Evolutionary conservation across 2,329 filamentous ascomycete species (phyloP).

Genomic region (Ophiocordyceps camponoti-leonardi): DNA sequence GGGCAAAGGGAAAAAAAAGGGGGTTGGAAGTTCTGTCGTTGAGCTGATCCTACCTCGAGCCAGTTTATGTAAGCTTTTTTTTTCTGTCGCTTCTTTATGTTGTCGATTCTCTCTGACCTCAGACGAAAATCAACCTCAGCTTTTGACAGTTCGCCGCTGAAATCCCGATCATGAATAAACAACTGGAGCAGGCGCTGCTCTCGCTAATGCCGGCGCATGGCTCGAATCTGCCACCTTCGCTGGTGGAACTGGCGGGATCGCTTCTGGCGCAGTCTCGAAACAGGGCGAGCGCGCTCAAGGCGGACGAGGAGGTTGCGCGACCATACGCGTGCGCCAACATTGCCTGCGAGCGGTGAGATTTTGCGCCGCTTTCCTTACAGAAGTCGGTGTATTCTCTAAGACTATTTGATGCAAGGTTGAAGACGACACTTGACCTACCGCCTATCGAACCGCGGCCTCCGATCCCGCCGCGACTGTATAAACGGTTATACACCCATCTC

Average conservation of each 20-base stretch:
- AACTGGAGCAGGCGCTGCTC: slow-evolving; percentile 56
- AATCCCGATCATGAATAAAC: slow-evolving; percentile 38
- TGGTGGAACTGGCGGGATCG: slow-evolving; percentile 54
- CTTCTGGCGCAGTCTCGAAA: slow-evolving; percentile 67
- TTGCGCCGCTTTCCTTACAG: neutral
- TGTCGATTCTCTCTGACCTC: neutral
- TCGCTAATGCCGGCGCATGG: slow-evolving; percentile 59
- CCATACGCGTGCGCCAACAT: slow-evolving; percentile 74
- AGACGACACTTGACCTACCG: slow-evolving; percentile 59
- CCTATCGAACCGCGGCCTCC: slow-evolving; percentile 60
- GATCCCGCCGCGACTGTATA: slow-evolving; percentile 65
- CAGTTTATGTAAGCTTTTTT: neutral
- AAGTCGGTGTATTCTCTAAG: neutral
- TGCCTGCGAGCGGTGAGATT: slow-evolving; percentile 60
- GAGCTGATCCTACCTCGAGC: too few species aligned
- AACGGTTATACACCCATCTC: slow-evolving; percentile 66
- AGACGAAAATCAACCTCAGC: neutral
- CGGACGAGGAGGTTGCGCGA: slow-evolving; percentile 76
- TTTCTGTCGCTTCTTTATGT: neutral
- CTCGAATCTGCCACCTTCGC: slow-evolving; percentile 46
- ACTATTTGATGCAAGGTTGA: slow-evolving; percentile 36
- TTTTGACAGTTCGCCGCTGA: neutral
- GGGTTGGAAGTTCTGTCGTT: neutral
- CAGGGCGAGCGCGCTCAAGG: slow-evolving; percentile 59
- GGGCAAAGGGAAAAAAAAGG: too few species aligned